Base-by-base conservation (phyloP, 768 basidiomycete species). In the Cubamyces lactineus region DNA sequence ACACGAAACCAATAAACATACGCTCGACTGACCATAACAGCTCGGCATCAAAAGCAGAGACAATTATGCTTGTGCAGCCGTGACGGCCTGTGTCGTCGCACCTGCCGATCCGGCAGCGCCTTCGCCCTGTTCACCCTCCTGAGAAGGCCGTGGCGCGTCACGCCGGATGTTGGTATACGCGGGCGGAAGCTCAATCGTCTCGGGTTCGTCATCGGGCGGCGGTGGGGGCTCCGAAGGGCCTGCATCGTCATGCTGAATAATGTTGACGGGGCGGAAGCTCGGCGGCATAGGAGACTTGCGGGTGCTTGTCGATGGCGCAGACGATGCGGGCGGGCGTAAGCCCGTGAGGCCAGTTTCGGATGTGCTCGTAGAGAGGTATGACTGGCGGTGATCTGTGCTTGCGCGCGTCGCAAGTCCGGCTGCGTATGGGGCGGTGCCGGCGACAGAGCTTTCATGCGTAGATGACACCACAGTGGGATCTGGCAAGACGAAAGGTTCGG, bases 181-280 rank as follows among this genome's bases (percentile, higher is more conserved):
- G 1, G 91, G 91, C 15, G 91, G 91, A 51, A 94, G 79, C 73
- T 94, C 92, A 48, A 94, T 84, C 45, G 90, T 92, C 73, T 90
- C 91, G 16, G 83, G 71, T 65, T 85, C 82, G 17, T 77, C 79
- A 8, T 73, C 75, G 1, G 73, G 79, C 3, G 74, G 76, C 5
- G 73, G 75, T 12, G 56, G 65, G 62, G 72, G 73, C 59, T 80
- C 81, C 5, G 85, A 82, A 8, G 75, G 75, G 1, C 92, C 91
- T 0, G 89, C 92, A 70, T 94, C 92, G 65, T 92, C 90, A 67
- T 94, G 92, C 74, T 93, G 92, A 47, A 93, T 82, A 68, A 92
- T 84, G 69, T 93, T 92, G 38, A 94, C 85, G 0, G 89, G 81
- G 48, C 91, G 78, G 76, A 91, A 76, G 63, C 74, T 77, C 41